Base-by-base conservation (phyloP, 352 stramenopile genomes). In the Phytophthora boehmeriae region DNA sequence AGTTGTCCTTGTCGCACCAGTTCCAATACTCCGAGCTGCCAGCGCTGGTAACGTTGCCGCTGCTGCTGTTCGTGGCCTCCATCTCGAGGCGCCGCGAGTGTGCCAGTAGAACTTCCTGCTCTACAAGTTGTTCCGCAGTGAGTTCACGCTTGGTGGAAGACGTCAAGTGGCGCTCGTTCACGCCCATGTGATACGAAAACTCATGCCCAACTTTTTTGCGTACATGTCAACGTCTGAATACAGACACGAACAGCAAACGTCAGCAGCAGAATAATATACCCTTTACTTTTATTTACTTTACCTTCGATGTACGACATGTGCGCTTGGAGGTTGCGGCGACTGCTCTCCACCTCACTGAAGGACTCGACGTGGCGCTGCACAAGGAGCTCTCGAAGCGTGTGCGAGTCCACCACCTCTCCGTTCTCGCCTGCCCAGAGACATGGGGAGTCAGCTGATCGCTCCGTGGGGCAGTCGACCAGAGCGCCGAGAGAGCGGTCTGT, bases 271-370 rank as follows among this genome's bases (percentile, higher is more conserved):
- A n/a, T n/a, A n/a, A n/a, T n/a, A n/a, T n/a, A n/a, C n/a, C n/a
- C n/a, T n/a, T n/a, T n/a, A 20, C 47, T 27, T 14, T 11, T n/a
- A 13, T 16, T 45, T 10, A 36, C n/a, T 36, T 13, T 51, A 93
- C 82, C 78, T 88, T 92, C 82, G 34, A 93, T 78, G 64, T 92
- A 91, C 39, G 73, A 66, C 75, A 93, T 92, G 74, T 93, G 85
- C 20, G 60, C 62, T 41, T 84, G 41, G 13, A 93, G 49, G 54
- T 90, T 90, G 27, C 80, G 73, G 25, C 59, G 56, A 13, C 63
- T 67, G 0, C 23, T 27, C n/a, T 70, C 71, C 35, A 46, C 51
- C 9, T 74, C 66, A 44, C 61, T 72, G 14, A 59, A 51, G 22
- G 51, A 41, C 10, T 71, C 69, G 34, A 54, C 41, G 39, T 72